Conservation (phyloP, 306 rosid genomes). For the Macrotyloma uniflorum region DNA sequence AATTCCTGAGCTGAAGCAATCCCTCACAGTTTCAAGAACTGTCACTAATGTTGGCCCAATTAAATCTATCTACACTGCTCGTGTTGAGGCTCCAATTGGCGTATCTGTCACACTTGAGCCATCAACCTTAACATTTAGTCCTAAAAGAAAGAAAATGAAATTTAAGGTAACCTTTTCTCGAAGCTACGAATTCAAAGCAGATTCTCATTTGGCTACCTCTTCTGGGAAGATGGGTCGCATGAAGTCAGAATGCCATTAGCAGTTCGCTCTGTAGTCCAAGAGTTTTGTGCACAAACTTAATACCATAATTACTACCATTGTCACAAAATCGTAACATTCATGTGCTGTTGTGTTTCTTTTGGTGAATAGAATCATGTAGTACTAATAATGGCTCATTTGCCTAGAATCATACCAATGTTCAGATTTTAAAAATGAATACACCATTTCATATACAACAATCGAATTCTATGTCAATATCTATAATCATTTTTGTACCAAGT, state of each 20-base stretch:
- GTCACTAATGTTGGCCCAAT: slow-evolving; percentile 66
- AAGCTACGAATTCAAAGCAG: slow-evolving; percentile 50
- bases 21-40: slow-evolving; percentile 49
- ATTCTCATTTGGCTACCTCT: slow-evolving; percentile 61
- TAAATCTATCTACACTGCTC: slow-evolving; percentile 49
- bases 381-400: neutral
- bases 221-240: slow-evolving; percentile 63
- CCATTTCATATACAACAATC: neutral
- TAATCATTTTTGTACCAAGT: neutral
- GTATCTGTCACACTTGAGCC: slow-evolving; percentile 51
- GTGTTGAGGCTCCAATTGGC: slow-evolving; percentile 51
- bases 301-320: slow-evolving; percentile 12
- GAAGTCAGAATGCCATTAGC: slow-evolving; percentile 52
- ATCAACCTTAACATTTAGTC: slow-evolving; percentile 39
- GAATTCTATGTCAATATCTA: neutral
- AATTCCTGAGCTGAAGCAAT: slow-evolving; percentile 54
- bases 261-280: slow-evolving; percentile 48
- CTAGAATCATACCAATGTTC: neutral
- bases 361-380: neutral
- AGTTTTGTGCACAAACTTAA: slow-evolving; percentile 45
- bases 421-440: neutral
- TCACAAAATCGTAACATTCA: neutral
- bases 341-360: neutral
- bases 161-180: slow-evolving; percentile 53
- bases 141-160: slow-evolving; percentile 45